A percentile compares a stretch with the other conserved stretches of the same genome.
Evolutionary conservation across 1,284 basidiomycete genomes (phyloP).

Genomic region (Inonotus hispidus): DNA sequence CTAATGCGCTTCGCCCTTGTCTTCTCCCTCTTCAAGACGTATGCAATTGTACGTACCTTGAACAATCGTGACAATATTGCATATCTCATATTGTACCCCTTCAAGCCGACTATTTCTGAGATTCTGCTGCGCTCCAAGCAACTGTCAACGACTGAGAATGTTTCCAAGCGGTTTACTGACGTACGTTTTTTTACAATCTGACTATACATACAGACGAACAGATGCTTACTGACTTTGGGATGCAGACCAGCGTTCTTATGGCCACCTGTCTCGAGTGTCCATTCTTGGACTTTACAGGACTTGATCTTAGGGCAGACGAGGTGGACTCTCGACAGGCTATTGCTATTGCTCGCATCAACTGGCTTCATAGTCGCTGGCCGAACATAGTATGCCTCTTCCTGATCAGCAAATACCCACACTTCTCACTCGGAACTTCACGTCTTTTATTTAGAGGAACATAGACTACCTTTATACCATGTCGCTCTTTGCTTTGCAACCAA

Average conservation of each 20-base stretch:
- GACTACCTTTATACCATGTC: conserved; percentile 31
- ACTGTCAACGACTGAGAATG: conserved; percentile 29
- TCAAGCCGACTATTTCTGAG: conserved; percentile 40
- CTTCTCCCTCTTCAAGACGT: conserved; percentile 46
- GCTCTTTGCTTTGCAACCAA: conserved; percentile 30
- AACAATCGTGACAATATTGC: not conserved
- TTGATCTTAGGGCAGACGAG: not conserved
- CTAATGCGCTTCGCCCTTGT: conserved; percentile 34
- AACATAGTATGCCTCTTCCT: conserved; percentile 5
- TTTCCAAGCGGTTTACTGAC: conserved; percentile 40
- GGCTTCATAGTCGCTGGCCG: conserved; percentile 38
- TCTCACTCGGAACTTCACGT: not conserved
- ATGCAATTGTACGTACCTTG: conserved; percentile 36
- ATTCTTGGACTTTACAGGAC: not conserved
- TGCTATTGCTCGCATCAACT: conserved; percentile 41
- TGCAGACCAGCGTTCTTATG: conserved; percentile 38
- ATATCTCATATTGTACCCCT: not conserved
- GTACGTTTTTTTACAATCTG: conserved; percentile 23
- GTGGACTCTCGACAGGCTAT: conserved; percentile 39
- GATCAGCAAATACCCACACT: not conserved
- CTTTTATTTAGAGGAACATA: conserved; percentile 29
- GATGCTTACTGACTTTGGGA: not conserved
- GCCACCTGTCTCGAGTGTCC: conserved; percentile 17
- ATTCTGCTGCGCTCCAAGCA: conserved; percentile 36
- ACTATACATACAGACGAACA: not conserved